Conservation (phyloP, 2,329 filamentous ascomycete genomes). For the Lasiodiplodia gonubiensis region DNA sequence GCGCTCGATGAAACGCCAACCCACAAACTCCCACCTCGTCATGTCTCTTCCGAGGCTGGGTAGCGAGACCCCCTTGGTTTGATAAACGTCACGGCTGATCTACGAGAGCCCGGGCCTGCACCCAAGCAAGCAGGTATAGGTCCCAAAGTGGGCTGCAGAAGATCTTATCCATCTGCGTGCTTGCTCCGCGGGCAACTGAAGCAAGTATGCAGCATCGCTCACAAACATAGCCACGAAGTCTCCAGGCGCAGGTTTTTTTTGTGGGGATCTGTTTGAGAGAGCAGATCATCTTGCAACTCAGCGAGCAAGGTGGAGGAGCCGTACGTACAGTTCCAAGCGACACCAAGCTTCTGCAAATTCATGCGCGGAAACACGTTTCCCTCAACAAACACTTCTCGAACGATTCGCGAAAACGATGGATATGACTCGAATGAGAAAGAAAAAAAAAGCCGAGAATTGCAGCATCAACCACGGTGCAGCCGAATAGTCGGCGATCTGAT, state of each 20-base stretch:
- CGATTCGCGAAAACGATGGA: too few species aligned
- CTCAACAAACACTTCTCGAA: neutral
- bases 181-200: neutral
- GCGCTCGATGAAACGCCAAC: neutral
- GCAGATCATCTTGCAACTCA: neutral
- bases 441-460: neutral
- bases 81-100: constrained; percentile 13
- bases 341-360: constrained; percentile 4
- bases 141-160: neutral
- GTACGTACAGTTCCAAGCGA: neutral
- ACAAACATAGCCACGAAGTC: too few species aligned
- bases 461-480: neutral
- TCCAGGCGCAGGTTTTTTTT: too few species aligned
- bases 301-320: neutral
- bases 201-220: neutral
- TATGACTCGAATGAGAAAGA: neutral
- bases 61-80: constrained; percentile 7
- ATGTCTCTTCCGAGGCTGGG: neutral
- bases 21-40: neutral
- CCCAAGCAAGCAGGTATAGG: neutral
- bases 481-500: neutral
- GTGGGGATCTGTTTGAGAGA: neutral
- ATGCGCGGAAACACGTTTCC: neutral
- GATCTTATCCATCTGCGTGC: neutral
- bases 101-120: neutral